Conservation (phyloP, 1,139 yeast genomes). For the Magnusiomyces sp. region DNA sequence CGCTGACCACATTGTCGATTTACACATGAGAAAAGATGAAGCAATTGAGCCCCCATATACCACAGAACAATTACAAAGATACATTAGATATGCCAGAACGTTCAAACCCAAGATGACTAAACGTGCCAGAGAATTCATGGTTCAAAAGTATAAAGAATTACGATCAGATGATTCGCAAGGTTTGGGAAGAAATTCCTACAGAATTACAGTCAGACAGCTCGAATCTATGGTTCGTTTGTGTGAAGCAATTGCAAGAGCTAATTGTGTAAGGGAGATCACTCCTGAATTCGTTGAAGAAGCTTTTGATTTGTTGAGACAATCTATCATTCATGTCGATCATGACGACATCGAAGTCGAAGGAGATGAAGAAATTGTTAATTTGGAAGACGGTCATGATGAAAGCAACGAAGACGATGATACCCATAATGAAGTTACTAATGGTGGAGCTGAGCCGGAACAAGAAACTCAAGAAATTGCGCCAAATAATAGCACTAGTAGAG, state of each 20-base stretch:
- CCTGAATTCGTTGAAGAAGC: slow-evolving; percentile 91
- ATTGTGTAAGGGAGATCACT: slow-evolving; percentile 83
- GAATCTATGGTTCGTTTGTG: slow-evolving; percentile 87
- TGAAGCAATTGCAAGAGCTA: slow-evolving; percentile 96
- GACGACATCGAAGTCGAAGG: slow-evolving; percentile 82
- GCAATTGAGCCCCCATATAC: slow-evolving; percentile 88
- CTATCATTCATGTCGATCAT: slow-evolving; percentile 88
- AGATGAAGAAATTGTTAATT: slow-evolving; percentile 20
- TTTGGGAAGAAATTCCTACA: slow-evolving; percentile 69
- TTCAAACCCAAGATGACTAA: slow-evolving; percentile 84
- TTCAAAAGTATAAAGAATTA: slow-evolving; percentile 74
- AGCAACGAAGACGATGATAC: slow-evolving; percentile 12
- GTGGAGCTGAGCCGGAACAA: slow-evolving; percentile 10
- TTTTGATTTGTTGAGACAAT: slow-evolving; percentile 77
- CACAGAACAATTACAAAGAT: slow-evolving; percentile 81
- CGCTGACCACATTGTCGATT: slow-evolving; percentile 85
- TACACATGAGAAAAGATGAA: slow-evolving; percentile 84
- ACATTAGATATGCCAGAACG: slow-evolving; percentile 86
- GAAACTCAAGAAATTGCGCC: slow-evolving; percentile 6
- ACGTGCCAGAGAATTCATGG: slow-evolving; percentile 72
- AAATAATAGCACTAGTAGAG: not conserved
- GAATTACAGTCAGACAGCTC: slow-evolving; percentile 94
- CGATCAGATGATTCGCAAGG: slow-evolving; percentile 93
- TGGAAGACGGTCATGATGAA: not conserved
- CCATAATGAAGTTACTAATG: slow-evolving; percentile 8